Percentiles rank a stretch among this genome's conserved stretches.
phyloP scores from a whole-genome alignment of 1,284 basidiomycete species.

The Ceraceosorus guamensis region DNA sequence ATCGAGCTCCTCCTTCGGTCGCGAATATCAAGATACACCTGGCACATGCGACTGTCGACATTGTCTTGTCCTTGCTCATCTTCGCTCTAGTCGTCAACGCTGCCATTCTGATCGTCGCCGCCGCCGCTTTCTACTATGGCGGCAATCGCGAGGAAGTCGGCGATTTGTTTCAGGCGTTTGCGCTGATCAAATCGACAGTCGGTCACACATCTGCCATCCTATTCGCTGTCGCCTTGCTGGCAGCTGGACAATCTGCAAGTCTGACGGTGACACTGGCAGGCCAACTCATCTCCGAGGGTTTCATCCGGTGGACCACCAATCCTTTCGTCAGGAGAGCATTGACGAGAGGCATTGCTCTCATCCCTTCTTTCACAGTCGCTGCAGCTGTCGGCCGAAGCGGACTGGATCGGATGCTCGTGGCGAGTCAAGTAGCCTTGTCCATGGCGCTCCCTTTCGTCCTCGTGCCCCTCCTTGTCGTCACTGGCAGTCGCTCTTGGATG shows the following conservation, averaged over 20 bases:
- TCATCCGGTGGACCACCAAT: constrained; percentile 79
- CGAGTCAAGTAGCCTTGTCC: constrained; percentile 77
- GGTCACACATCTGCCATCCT: constrained; percentile 30
- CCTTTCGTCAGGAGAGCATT: constrained; percentile 71
- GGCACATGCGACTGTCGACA: constrained; percentile 44
- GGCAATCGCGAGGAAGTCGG: constrained; percentile 16
- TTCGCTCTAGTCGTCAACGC: constrained; percentile 70
- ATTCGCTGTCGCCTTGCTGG: constrained; percentile 48
- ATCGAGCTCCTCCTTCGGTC: background rate
- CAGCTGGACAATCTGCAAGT: constrained; percentile 82
- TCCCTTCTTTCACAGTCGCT: constrained; percentile 79
- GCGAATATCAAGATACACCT: constrained; percentile 28
- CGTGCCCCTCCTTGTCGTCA: constrained; percentile 37
- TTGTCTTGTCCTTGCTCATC: constrained; percentile 41
- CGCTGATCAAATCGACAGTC: constrained; percentile 26
- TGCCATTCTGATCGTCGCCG: constrained; percentile 58
- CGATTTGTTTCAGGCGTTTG: constrained; percentile 38
- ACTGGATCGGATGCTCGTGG: constrained; percentile 73
- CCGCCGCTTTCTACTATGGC: constrained; percentile 50
- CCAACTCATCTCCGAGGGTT: constrained; percentile 85
- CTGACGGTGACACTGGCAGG: constrained; percentile 88
- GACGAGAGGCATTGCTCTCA: constrained; percentile 74
- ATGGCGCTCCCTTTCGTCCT: constrained; percentile 68
- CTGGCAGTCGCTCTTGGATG: constrained; percentile 28
- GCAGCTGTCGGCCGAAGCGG: constrained; percentile 66